These are phyloP conservation scores for Dendryphion nanum DNA, from an alignment of 2,329 filamentous ascomycete species.

Conservation along the genomic window DNA sequence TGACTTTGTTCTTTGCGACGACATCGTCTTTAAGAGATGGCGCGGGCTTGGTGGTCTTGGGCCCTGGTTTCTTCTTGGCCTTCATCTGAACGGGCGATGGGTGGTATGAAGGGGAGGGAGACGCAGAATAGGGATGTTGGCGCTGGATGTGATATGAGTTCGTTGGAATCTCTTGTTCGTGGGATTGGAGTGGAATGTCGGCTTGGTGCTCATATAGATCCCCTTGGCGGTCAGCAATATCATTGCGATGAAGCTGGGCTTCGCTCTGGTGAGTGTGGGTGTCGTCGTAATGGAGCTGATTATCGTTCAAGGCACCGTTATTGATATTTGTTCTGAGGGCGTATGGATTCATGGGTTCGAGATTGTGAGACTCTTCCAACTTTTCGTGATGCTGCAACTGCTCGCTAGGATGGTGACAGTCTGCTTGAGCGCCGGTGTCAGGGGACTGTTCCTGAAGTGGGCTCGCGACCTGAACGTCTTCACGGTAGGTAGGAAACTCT, in stretches of 20 bases:
- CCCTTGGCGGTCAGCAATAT: background rate
- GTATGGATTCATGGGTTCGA: background rate
- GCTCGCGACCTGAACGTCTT: background rate
- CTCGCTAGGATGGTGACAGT: background rate
- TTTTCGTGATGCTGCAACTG: no score
- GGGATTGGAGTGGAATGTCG: background rate
- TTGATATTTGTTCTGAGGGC: no score
- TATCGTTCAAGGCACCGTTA: no score
- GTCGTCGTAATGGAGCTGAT: no score
- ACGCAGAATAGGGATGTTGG: no score
- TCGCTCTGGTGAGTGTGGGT: no score
- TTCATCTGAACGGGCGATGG: slow-evolving; percentile 2
- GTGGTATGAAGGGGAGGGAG: background rate
- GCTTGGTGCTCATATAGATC: background rate
- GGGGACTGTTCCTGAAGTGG: background rate
- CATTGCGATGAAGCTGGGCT: background rate
- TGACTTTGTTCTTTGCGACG: slow-evolving; percentile 20
- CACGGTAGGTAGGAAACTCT: no score
- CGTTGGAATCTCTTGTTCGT: no score
- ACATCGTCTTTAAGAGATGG: slow-evolving; percentile 27
- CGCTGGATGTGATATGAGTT: no score
- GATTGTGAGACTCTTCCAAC: background rate
- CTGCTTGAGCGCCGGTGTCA: background rate
- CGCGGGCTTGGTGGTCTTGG: slow-evolving; percentile 12
- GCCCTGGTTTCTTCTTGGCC: slow-evolving; percentile 16